Evolutionary conservation across 441 rosid species (phyloP).

Genomic region (Kokia cookei): DNA sequence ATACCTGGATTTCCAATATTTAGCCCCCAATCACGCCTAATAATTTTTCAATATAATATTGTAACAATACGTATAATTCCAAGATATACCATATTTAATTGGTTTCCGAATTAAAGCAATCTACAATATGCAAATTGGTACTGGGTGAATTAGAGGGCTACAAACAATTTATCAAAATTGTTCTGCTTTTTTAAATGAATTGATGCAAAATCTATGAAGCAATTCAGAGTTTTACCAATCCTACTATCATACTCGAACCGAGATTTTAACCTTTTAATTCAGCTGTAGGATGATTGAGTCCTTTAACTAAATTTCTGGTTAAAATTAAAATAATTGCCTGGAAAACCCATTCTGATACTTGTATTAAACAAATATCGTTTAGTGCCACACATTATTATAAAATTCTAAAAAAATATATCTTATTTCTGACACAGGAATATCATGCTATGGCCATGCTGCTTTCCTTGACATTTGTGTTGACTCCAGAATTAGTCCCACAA

Average conservation of each 20-base stretch:
- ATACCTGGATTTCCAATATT: background rate
- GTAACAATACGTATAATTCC: no score
- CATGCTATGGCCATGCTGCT: background rate
- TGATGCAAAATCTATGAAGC: no score
- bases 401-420: background rate
- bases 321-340: background rate
- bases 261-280: background rate
- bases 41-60: no score
- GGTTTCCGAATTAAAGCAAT: no score
- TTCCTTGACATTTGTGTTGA: background rate
- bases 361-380: background rate
- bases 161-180: no score
- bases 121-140: no score
- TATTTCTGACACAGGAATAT: background rate
- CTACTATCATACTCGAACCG: background rate
- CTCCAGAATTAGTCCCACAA: background rate
- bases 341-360: background rate
- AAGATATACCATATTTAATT: no score
- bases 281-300: background rate
- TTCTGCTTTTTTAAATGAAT: no score
- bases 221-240: no score
- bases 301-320: background rate
- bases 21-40: no score
- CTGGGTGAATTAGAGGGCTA: no score
- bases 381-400: background rate